Evolutionary conservation across 1,284 basidiomycete genomes (phyloP).

Genomic region (Stygiomarasmius scandens): DNA sequence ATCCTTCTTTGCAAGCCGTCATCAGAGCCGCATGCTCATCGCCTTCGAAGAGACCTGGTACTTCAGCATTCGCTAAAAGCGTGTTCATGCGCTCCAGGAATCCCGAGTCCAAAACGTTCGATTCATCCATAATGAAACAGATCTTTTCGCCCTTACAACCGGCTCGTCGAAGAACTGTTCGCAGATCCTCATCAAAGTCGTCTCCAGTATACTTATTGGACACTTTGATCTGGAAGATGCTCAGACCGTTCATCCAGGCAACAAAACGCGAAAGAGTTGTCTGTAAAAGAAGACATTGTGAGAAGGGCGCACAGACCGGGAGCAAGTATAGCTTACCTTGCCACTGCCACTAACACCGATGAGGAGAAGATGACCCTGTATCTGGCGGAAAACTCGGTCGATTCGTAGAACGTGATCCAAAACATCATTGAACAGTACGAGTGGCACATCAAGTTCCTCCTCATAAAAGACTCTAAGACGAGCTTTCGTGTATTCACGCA

Average conservation of each 20-base stretch:
- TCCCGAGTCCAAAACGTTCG: conserved; percentile 97
- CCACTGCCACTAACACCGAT: conserved; percentile 99
- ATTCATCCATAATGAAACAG: conserved; percentile 99
- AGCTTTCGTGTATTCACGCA: conserved; percentile 97
- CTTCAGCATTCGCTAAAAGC: conserved; percentile 98
- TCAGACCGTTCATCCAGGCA: conserved; percentile 99
- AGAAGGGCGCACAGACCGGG: background rate
- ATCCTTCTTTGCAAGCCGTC: conserved; percentile 98
- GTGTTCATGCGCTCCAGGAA: conserved; percentile 99
- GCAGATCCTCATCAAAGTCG: conserved; percentile 97
- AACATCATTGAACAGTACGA: conserved; percentile 98
- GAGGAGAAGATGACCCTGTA: conserved; percentile 94
- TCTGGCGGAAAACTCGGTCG: conserved; percentile 98
- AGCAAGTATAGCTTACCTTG: conserved; percentile 63
- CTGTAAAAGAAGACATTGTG: conserved; percentile 44
- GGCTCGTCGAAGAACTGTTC: conserved; percentile 89
- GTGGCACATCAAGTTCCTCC: conserved; percentile 97
- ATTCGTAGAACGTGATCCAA: conserved; percentile 97
- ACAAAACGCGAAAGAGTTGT: conserved; percentile 98
- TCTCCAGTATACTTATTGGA: conserved; percentile 98
- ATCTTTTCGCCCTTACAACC: conserved; percentile 99
- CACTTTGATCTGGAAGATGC: conserved; percentile 98
- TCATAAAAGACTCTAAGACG: conserved; percentile 95
- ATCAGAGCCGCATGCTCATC: conserved; percentile 97
- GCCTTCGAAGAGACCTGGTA: conserved; percentile 97